Conservation (phyloP, 805 yeast genomes). For the Metschnikowia vanudenii region DNA sequence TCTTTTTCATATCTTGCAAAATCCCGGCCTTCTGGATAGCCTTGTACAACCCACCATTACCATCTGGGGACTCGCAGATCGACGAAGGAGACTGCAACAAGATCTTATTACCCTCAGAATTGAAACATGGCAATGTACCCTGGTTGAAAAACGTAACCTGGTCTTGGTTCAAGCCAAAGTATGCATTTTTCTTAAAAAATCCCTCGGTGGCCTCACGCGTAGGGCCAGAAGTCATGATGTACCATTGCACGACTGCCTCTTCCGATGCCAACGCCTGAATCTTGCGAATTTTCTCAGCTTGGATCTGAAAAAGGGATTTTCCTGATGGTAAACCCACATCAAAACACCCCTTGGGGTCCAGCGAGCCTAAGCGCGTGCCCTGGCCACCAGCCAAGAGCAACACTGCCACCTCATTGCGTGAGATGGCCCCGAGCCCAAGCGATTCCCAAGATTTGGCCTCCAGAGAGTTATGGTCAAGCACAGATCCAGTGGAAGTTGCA, state of each 20-base stretch:
- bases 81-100: slow-evolving; percentile 54
- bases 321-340: slow-evolving; percentile 81
- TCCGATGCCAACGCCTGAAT: slow-evolving; percentile 55
- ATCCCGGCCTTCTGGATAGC: slow-evolving; percentile 68
- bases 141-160: slow-evolving; percentile 86
- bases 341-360: slow-evolving; percentile 91
- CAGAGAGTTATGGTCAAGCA: slow-evolving; percentile 41
- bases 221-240: slow-evolving; percentile 92
- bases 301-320: slow-evolving; percentile 85
- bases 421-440: slow-evolving; percentile 67
- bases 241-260: slow-evolving; percentile 61
- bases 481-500: slow-evolving; percentile 41
- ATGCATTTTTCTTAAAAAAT: slow-evolving; percentile 59
- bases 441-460: slow-evolving; percentile 38
- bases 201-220: slow-evolving; percentile 73
- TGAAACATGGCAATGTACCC: slow-evolving; percentile 91
- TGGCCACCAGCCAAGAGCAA: slow-evolving; percentile 98
- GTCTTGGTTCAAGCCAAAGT: slow-evolving; percentile 63
- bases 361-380: slow-evolving; percentile 91
- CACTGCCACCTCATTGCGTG: slow-evolving; percentile 77
- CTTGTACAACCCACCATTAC: slow-evolving; percentile 94
- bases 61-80: slow-evolving; percentile 90
- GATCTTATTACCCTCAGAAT: slow-evolving; percentile 64
- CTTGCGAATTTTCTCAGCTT: slow-evolving; percentile 77
- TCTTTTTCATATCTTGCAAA: slow-evolving; percentile 60